Evolutionary conservation across 495 filamentous ascomycete genomes (phyloP).

Genomic region (Aspergillus biplanus): DNA sequence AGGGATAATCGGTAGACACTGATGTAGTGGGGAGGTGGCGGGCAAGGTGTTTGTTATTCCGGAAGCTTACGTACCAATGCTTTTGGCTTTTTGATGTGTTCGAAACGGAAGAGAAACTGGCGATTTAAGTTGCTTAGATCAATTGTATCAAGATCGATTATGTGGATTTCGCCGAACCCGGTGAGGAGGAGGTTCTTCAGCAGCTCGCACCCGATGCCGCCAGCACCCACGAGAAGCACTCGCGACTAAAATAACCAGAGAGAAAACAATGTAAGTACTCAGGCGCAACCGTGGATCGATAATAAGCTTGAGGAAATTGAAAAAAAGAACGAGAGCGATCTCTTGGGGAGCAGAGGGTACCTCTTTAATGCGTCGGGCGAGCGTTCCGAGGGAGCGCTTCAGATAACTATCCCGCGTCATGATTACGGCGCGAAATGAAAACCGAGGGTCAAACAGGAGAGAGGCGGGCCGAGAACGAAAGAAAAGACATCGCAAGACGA

Average conservation of each 20-base stretch:
- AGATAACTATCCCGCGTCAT: constrained; percentile 60
- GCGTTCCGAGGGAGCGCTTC: constrained; percentile 64
- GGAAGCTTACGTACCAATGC: constrained; percentile 68
- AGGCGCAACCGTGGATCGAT: neutral
- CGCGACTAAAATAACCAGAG: constrained; percentile 61
- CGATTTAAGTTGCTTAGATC: constrained; percentile 97
- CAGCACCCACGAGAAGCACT: constrained; percentile 92
- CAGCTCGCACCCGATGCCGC: constrained; percentile 96
- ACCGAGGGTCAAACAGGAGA: constrained; percentile 14
- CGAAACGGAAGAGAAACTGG: constrained; percentile 95
- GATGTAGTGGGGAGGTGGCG: too few relatives aligned
- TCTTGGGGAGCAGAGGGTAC: constrained; percentile 37
- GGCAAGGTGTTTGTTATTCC: too few relatives aligned
- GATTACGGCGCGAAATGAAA: constrained; percentile 25
- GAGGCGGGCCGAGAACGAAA: constrained; percentile 5
- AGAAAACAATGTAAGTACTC: constrained; percentile 13
- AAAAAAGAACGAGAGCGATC: neutral
- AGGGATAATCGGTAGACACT: too few relatives aligned
- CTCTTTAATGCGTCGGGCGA: constrained; percentile 67
- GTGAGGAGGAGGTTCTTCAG: constrained; percentile 94
- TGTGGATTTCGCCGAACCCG: constrained; percentile 92
- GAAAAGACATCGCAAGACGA: constrained; percentile 26
- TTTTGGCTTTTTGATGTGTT: constrained; percentile 98
- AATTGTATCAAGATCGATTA: constrained; percentile 98
- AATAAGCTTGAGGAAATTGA: neutral